phyloP scores from a whole-genome alignment of 225 moss, liverwort and hornwort species.

The Sphagnum contortum region DNA sequence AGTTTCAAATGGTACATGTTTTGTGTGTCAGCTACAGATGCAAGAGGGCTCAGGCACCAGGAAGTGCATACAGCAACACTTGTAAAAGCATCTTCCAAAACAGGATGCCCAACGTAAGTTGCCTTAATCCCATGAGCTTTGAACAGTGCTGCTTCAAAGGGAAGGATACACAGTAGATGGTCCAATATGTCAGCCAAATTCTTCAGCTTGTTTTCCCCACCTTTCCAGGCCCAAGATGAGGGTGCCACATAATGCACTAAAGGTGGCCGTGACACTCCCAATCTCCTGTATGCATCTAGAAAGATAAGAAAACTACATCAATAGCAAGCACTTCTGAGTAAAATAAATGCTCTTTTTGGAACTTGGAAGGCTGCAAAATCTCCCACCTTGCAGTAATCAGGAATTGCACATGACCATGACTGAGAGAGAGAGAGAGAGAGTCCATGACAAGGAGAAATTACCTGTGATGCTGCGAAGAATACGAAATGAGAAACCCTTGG shows the following conservation, averaged over 20 bases:
- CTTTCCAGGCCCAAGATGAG: constrained; percentile 99
- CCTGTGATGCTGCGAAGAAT: constrained; percentile 67
- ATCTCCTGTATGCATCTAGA: constrained; percentile 56
- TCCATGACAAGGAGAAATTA: constrained; percentile 2
- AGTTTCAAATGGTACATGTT: no score
- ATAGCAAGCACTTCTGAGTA: no score
- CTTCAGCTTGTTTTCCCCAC: constrained; percentile 75
- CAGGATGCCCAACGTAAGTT: constrained; percentile 95
- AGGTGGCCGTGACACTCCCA: constrained; percentile 42
- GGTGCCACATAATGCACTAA: constrained; percentile 89
- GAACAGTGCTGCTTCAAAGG: constrained; percentile 77
- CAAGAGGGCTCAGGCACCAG: constrained; percentile 64
- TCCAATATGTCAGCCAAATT: constrained; percentile 61
- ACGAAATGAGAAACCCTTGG: constrained; percentile 94
- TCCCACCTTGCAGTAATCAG: no score
- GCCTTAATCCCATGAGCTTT: constrained; percentile 77
- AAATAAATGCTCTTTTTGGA: no score
- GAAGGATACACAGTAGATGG: constrained; percentile 84
- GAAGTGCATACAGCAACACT: constrained; percentile 81
- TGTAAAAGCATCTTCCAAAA: constrained; percentile 62
- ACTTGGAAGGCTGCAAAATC: no score
- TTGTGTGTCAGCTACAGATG: background rate
- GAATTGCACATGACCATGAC: no score
- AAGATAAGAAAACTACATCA: background rate
- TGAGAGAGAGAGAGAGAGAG: no score